Conservation (phyloP, 2,329 filamentous ascomycete genomes). For the Clonostachys chloroleuca region DNA sequence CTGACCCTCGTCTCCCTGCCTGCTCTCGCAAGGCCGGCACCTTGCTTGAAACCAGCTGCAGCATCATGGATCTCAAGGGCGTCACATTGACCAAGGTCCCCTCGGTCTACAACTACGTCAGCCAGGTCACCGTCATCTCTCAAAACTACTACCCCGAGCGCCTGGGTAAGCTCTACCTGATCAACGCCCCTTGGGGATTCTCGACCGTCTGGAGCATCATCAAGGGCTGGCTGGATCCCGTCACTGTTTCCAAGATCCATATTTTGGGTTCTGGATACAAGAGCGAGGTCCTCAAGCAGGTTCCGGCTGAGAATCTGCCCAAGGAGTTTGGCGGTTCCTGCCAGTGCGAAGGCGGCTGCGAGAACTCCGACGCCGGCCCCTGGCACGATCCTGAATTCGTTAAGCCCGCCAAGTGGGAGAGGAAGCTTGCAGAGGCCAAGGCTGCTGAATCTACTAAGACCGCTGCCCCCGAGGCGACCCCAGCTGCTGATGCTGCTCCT, state of each 20-base stretch:
- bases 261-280: slow-evolving; percentile 80
- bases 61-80: slow-evolving; percentile 96
- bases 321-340: slow-evolving; percentile 81
- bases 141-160: slow-evolving; percentile 99
- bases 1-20: slow-evolving; percentile 88
- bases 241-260: slow-evolving; percentile 95
- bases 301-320: slow-evolving; percentile 87
- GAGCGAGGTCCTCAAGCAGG: slow-evolving; percentile 77
- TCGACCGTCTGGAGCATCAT: slow-evolving; percentile 78
- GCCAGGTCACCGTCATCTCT: slow-evolving; percentile 79
- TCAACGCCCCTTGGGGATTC: slow-evolving; percentile 98
- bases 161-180: slow-evolving; percentile 91
- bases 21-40: slow-evolving; percentile 88
- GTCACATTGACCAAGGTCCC: slow-evolving; percentile 78
- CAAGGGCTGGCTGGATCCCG: slow-evolving; percentile 93
- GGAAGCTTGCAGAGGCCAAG: slow-evolving; percentile 29
- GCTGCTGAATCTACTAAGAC: slow-evolving; percentile 19
- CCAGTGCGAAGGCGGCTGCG: slow-evolving; percentile 76
- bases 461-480: slow-evolving; percentile 22
- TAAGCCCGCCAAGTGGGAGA: slow-evolving; percentile 61
- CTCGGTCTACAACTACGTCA: slow-evolving; percentile 85
- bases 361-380: slow-evolving; percentile 83
- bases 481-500: slow-evolving; percentile 17
- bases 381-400: slow-evolving; percentile 74
- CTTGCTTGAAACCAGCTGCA: slow-evolving; percentile 96